Evolutionary conservation across 2,329 filamentous ascomycete genomes (phyloP).

Genomic region (Pseudocercospora fijiensis): DNA sequence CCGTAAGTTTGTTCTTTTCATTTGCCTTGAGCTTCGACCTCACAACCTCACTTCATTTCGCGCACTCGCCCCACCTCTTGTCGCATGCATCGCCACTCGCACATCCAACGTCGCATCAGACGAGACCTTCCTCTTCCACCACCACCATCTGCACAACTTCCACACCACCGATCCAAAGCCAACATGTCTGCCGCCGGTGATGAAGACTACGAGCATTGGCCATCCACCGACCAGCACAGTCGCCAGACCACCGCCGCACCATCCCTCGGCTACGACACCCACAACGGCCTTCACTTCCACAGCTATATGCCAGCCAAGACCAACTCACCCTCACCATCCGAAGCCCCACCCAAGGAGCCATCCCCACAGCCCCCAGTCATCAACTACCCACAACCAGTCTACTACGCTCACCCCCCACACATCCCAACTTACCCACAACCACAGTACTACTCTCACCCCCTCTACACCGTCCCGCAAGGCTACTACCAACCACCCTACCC

Average conservation of each 20-base stretch:
- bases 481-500: conserved; percentile 26
- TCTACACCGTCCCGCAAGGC: conserved; percentile 14
- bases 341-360: conserved; percentile 13
- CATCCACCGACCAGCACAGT: conserved; percentile 27
- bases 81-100: conserved; percentile 13
- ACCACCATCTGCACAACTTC: conserved; percentile 9
- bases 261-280: conserved; percentile 29
- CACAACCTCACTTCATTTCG: conserved; percentile 16
- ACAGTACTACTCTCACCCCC: conserved; percentile 26
- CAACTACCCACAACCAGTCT: conserved; percentile 24
- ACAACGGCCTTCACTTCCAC: conserved; percentile 34
- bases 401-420: conserved; percentile 22
- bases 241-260: conserved; percentile 16
- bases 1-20: conserved; percentile 17
- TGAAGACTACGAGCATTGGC: conserved; percentile 37
- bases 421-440: conserved; percentile 18
- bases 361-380: conserved; percentile 17
- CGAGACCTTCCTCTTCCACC: conserved; percentile 16
- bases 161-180: neutral
- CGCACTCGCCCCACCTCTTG: neutral
- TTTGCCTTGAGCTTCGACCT: neutral
- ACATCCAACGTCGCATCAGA: conserved; percentile 9
- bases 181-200: conserved; percentile 19
- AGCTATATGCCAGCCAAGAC: conserved; percentile 29
- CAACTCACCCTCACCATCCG: conserved; percentile 21